These are phyloP conservation scores for Cerrena zonata DNA, from an alignment of 1,284 basidiomycete genomes.

Conservation along the genomic window DNA sequence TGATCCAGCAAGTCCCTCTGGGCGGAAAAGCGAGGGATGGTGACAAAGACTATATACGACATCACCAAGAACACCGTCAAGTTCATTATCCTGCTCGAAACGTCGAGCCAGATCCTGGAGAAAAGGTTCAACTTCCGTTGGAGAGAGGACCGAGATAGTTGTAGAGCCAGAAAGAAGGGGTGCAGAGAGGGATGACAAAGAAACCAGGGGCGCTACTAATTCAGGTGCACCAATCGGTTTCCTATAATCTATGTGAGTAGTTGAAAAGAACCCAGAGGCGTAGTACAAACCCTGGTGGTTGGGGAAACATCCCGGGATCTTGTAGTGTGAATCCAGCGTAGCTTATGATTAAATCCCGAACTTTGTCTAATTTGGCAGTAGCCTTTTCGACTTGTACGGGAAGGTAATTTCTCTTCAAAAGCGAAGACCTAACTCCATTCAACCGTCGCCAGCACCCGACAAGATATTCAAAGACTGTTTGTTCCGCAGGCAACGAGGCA, in stretches of 20 bases:
- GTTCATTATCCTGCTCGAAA: conserved; percentile 49
- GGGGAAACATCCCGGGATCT: conserved; percentile 91
- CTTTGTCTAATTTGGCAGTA: conserved; percentile 58
- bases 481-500: conserved; percentile 69
- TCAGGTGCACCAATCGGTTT: conserved; percentile 71
- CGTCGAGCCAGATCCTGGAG: conserved; percentile 65
- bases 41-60: conserved; percentile 56
- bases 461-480: conserved; percentile 89
- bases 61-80: conserved; percentile 40
- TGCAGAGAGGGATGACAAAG: conserved; percentile 55
- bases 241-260: conserved; percentile 30
- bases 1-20: conserved; percentile 62
- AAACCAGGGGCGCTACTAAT: conserved; percentile 72
- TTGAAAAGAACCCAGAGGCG: conserved; percentile 3
- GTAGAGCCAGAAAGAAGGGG: conserved; percentile 51
- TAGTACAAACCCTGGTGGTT: conserved; percentile 61
- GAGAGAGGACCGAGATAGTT: conserved; percentile 33
- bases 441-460: conserved; percentile 86
- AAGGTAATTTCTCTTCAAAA: conserved; percentile 60
- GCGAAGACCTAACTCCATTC: conserved; percentile 49
- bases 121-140: conserved; percentile 65
- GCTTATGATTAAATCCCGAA: conserved; percentile 78
- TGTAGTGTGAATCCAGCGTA: conserved; percentile 88
- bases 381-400: conserved; percentile 62
- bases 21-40: conserved; percentile 55